phyloP scores from a whole-genome alignment of 169 alveolate species.

The Eimeria tenella region DNA sequence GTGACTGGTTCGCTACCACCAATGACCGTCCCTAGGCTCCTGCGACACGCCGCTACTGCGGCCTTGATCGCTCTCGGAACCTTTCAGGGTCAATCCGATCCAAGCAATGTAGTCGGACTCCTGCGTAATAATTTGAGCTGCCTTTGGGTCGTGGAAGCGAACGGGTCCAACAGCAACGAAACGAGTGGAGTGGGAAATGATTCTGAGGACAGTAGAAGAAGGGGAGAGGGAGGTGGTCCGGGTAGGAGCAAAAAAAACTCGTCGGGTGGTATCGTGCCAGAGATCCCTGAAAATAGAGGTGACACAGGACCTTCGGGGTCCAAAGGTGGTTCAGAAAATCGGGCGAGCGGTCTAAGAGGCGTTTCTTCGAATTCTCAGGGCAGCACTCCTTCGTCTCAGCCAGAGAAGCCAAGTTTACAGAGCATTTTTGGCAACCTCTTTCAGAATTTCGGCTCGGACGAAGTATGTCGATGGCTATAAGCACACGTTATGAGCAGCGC shows the following conservation, averaged over 20 bases:
- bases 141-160: conserved; percentile 30
- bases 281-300: background rate
- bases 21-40: conserved; percentile 31
- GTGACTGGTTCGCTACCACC: background rate
- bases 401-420: background rate
- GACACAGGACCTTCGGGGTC: background rate
- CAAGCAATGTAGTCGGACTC: background rate
- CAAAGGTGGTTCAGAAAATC: background rate
- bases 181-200: background rate
- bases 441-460: background rate
- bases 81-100: background rate
- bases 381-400: background rate
- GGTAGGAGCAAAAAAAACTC: background rate
- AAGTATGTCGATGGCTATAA: background rate
- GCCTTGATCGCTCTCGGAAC: conserved; percentile 9
- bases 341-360: conserved; percentile 18
- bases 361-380: background rate
- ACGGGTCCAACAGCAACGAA: background rate
- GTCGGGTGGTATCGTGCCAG: background rate
- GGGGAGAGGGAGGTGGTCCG: background rate
- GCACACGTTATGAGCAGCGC: background rate
- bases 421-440: background rate
- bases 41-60: conserved; percentile 31
- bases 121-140: background rate
- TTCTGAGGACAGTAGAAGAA: background rate